Evolutionary conservation across 169 alveolate genomes (phyloP).

Genomic region (Perkinsus marinus): DNA sequence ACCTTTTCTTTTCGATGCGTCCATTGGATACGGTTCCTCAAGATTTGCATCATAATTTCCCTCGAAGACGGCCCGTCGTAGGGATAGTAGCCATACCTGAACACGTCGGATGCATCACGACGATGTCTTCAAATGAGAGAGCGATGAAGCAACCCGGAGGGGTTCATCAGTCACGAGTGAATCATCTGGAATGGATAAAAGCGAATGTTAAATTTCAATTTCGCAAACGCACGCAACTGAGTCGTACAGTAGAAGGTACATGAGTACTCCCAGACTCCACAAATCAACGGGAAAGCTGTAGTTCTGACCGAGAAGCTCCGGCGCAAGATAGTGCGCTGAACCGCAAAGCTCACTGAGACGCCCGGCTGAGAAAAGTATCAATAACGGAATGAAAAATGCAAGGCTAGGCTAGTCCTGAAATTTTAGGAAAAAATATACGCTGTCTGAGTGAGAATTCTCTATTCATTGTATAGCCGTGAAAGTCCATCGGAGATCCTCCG

Average conservation of each 20-base stretch:
- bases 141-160: background rate
- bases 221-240: too few species aligned
- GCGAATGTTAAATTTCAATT: too few species aligned
- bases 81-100: background rate
- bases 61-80: background rate
- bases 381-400: too few species aligned
- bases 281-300: constrained; percentile 17
- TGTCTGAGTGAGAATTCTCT: too few species aligned
- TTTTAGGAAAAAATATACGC: background rate
- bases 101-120: too few species aligned
- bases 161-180: too few species aligned
- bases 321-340: constrained; percentile 26
- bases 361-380: background rate
- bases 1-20: background rate
- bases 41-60: background rate
- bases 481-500: too few species aligned
- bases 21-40: background rate
- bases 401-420: background rate
- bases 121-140: background rate
- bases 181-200: too few species aligned
- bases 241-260: constrained; percentile 20
- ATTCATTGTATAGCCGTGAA: too few species aligned
- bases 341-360: constrained; percentile 16
- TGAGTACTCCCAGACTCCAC: constrained; percentile 27
- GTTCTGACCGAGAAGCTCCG: constrained; percentile 23